These are phyloP conservation scores for Xylaria sp. DNA, from an alignment of 2,329 filamentous ascomycete species.

Conservation along the genomic window DNA sequence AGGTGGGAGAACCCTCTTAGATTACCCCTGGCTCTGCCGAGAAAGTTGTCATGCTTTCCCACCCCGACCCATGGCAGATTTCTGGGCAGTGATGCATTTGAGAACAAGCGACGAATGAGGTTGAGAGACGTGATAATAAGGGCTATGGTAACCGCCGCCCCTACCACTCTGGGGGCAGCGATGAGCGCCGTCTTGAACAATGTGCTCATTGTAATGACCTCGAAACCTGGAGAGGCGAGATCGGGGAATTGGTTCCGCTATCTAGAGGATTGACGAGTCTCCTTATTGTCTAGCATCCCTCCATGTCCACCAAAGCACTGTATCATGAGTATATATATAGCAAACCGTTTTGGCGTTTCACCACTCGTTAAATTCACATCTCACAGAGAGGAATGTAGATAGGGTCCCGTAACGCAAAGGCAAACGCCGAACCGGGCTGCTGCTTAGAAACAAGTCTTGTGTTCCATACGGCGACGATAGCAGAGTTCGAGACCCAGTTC, in stretches of 20 bases:
- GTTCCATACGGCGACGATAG: neutral
- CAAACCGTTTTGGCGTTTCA: neutral
- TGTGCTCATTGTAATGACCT: constrained; percentile 22
- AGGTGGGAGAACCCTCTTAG: constrained; percentile 45
- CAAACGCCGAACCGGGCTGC: neutral
- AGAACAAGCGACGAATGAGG: constrained; percentile 45
- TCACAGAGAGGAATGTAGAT: neutral
- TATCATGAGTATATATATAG: constrained; percentile 10
- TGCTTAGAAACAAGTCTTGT: constrained; percentile 1
- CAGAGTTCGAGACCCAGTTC: neutral
- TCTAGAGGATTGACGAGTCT: neutral
- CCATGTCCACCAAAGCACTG: constrained; percentile 1
- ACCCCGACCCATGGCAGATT: constrained; percentile 47
- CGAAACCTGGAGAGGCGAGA: neutral
- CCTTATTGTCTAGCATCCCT: neutral
- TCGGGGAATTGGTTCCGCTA: neutral
- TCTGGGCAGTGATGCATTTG: constrained; percentile 41
- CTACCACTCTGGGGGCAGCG: constrained; percentile 15
- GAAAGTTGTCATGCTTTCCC: constrained; percentile 17
- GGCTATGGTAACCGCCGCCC: constrained; percentile 16
- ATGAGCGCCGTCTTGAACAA: constrained; percentile 6
- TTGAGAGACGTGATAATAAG: constrained; percentile 36
- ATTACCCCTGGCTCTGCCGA: constrained; percentile 45
- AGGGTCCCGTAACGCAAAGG: constrained; percentile 21
- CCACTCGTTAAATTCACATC: constrained; percentile 3